Evolutionary conservation across 2,329 filamentous ascomycete species (phyloP).

Genomic region (Botrytis fabae): DNA sequence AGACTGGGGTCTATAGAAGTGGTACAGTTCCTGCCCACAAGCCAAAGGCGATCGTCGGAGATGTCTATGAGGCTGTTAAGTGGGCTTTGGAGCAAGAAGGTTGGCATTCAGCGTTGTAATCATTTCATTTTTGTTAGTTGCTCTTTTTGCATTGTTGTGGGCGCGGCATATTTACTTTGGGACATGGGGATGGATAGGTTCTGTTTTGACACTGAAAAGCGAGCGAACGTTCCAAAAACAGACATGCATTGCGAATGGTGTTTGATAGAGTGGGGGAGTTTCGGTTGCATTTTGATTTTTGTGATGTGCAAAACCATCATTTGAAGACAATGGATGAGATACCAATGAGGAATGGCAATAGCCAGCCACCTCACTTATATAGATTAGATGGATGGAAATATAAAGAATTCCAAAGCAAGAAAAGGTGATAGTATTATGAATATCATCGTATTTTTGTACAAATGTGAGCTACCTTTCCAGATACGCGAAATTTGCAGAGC

Average conservation of each 20-base stretch:
- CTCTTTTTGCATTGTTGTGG: neutral
- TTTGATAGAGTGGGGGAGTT: neutral
- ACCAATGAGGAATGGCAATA: neutral
- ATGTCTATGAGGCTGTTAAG: slow-evolving; percentile 74
- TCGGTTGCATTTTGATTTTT: neutral
- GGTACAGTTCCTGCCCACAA: slow-evolving; percentile 56
- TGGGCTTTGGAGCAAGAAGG: slow-evolving; percentile 66
- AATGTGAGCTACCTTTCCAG: neutral
- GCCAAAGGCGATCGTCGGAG: slow-evolving; percentile 67
- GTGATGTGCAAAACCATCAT: neutral
- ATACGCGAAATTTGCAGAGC: no score
- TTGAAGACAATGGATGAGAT: neutral
- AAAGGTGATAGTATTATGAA: neutral
- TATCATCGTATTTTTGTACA: neutral
- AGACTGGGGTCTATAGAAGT: slow-evolving; percentile 73
- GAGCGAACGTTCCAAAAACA: neutral
- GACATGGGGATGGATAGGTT: neutral
- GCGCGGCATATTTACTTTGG: neutral
- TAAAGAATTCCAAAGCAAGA: neutral
- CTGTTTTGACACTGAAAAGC: neutral
- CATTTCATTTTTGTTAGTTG: neutral
- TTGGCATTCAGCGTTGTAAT: neutral
- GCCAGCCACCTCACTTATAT: neutral
- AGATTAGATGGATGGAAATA: neutral
- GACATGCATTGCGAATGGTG: neutral